Conservation (phyloP, 2,329 filamentous ascomycete genomes). For the Botryotinia convoluta region DNA sequence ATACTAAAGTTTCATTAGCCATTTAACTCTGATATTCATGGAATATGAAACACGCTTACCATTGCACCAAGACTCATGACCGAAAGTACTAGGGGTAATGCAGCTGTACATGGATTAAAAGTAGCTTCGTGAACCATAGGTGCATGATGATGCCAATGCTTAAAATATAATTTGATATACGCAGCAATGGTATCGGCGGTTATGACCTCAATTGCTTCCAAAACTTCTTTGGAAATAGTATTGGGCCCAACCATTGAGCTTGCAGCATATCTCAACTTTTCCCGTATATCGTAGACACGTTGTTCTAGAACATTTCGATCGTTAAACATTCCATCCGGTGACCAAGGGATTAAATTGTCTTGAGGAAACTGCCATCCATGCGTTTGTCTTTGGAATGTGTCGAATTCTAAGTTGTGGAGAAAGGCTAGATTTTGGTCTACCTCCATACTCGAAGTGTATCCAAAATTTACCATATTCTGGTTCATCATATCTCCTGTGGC, state of each 20-base stretch:
- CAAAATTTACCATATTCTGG: conserved; percentile 4
- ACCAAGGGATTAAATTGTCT: conserved; percentile 30
- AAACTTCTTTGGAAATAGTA: conserved; percentile 28
- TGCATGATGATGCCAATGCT: conserved; percentile 38
- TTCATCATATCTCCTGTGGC: not conserved
- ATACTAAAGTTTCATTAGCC: conserved; percentile 28
- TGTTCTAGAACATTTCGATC: conserved; percentile 31
- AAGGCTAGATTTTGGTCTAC: conserved; percentile 27
- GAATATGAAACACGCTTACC: conserved; percentile 25
- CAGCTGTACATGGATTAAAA: conserved; percentile 35
- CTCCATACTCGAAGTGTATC: conserved; percentile 24
- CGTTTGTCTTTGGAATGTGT: conserved; percentile 32
- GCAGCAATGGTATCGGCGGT: conserved; percentile 31
- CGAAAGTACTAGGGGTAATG: conserved; percentile 35
- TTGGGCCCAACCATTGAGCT: conserved; percentile 27
- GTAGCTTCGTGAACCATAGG: conserved; percentile 37
- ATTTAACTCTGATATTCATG: conserved; percentile 9
- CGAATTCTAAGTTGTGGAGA: conserved; percentile 33
- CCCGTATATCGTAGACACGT: conserved; percentile 33
- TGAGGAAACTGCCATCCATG: conserved; percentile 32
- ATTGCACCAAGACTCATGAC: conserved; percentile 37
- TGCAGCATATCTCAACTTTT: conserved; percentile 34
- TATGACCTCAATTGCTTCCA: conserved; percentile 34
- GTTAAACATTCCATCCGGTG: conserved; percentile 24
- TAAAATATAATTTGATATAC: conserved; percentile 36